Evolutionary conservation across 2,329 filamentous ascomycete species (phyloP), one percentile per base, ranked within the genome.

Genomic region (Pseudogymnoascus sp.): DNA sequence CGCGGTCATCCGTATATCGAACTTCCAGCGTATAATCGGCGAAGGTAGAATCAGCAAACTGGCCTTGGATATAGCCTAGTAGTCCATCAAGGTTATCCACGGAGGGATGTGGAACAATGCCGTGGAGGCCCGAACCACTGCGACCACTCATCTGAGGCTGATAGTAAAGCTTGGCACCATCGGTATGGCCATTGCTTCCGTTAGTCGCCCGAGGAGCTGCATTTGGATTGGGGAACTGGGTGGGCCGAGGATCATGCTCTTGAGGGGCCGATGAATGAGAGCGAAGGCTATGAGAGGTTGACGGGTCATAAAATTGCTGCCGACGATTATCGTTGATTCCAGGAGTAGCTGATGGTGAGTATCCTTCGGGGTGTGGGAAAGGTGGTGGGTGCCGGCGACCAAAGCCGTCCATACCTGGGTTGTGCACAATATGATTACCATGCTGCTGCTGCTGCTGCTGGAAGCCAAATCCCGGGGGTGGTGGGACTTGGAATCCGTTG

Each of bases 251-350:
- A 19, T 74, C 75, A 30, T 74, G 76, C 11, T 81, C 79, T 39
- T 79, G 79, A 14, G 74, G 76, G 4, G 74, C 77, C 1, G 84
- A 84, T 36, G 82, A 79, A 64, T 85, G 84, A 2, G 84, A 86
- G 62, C 85, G 84, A 68, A 84, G 84, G 71, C 83, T 86, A 65
- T 83, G 83, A 3, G 83, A 81, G 1, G 83, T 84, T 1, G 80
- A 79, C 1, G 83, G 81, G 2, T 79, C 80, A 68, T 82, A 82
- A 49, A 67, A 60, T 11, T 67, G 65, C 36, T 64, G 62, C 33
- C 28, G 49, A 19, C 49, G 49, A 33, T 55, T 55, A 52, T 63
- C 60, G 14, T 72, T 69, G 49, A 62, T 55, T 3, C 66, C 67
- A 38, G 69, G 66, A 65, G 75, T 67, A 63, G 68, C 59, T 62